Evolutionary conservation across 768 basidiomycete species (phyloP), one percentile per base, ranked within the genome.

Genomic region (Rubroboletus pulcherrimus): DNA sequence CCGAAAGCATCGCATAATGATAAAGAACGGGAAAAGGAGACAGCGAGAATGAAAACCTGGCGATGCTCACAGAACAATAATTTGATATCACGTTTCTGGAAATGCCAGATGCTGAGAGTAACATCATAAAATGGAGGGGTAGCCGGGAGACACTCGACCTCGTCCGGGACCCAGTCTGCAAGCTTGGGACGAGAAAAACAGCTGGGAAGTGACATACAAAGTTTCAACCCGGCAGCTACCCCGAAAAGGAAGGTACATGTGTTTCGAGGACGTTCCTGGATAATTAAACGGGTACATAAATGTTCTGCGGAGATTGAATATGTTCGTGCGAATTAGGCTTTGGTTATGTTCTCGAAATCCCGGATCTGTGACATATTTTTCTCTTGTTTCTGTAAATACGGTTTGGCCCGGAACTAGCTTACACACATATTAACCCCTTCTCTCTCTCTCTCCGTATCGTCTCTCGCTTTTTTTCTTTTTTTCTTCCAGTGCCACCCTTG

Each of bases 351-450:
- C 69, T 71, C 67, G 69, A 71, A 72, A 64, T 73, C 68, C 71
- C 70, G 64, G 63, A 73, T 71, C 71, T 71, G 70, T 73, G 70
- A 71, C 71, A 71, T 71, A 71, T 72, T 73, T 70, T 73, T 66
- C 67, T 67, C 66, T 72, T 63, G 66, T 66, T 67, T 71, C 71
- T 73, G 71, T 73, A 71, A 71, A 72, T 72, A 69, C 70, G 66
- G 59, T 70, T 71, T 70, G 69, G 68, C 62, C 63, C 69, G 71
- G 71, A 71, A 69, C 61, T 66, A 64, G 70, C 60, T 64, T 68
- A 64, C 62, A 61, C 68, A 53, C 71, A 66, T 71, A 71, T 71
- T 71, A 71, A 73, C 48, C 63, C 68, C 63, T 60, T 64, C 60
- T 43, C 56, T 61, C 56, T 41, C 63, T 45, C 63, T 55, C 58